phyloP scores from a whole-genome alignment of 2,329 filamentous ascomycete genomes.

The Akanthomyces dipterigenus region DNA sequence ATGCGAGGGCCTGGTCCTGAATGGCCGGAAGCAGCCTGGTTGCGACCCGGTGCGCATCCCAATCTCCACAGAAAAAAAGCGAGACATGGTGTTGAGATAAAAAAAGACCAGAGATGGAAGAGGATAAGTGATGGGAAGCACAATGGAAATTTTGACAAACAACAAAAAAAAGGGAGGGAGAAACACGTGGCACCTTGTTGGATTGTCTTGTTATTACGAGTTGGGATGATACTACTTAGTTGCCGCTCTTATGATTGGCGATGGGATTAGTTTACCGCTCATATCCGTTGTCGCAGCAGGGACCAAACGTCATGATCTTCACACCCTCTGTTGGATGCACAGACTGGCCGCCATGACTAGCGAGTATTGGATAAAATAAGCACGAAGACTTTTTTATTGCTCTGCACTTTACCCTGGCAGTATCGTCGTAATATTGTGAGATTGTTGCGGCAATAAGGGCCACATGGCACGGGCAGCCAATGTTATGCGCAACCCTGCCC shows the following conservation, averaged over 20 bases:
- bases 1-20: neutral
- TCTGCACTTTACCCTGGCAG: neutral
- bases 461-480: neutral
- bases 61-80: neutral
- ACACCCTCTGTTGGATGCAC: neutral
- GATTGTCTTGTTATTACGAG: neutral
- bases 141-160: neutral
- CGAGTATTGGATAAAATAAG: neutral
- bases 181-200: neutral
- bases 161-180: no score
- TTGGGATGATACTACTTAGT: no score
- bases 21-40: constrained; percentile 2
- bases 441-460: neutral
- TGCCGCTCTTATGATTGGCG: no score
- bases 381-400: neutral
- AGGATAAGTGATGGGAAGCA: neutral
- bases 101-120: neutral
- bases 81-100: neutral
- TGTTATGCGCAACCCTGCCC: neutral
- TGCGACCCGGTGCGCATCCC: neutral
- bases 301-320: no score
- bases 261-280: no score
- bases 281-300: no score
- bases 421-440: neutral
- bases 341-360: neutral